Conservation (phyloP, 73 alveolate genomes). For the Paramecium primaurelia region DNA sequence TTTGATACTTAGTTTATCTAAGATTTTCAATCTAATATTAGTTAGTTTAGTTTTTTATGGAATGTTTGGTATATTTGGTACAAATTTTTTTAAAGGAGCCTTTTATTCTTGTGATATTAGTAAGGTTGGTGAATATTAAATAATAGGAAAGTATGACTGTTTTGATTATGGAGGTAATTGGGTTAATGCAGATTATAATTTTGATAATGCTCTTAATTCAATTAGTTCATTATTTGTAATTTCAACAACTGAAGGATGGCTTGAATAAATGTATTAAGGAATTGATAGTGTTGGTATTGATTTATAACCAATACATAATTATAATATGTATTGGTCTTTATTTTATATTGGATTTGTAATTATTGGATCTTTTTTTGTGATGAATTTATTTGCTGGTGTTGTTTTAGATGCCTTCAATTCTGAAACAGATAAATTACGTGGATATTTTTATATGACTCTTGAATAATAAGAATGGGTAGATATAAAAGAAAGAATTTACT, state of each 20-base stretch:
- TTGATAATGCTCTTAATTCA: conserved; percentile 71
- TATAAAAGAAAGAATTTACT: not conserved
- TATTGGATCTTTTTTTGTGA: conserved; percentile 64
- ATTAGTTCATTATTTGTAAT: conserved; percentile 69
- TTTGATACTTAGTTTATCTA: conserved; percentile 66
- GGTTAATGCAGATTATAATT: conserved; percentile 58
- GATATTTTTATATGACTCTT: conserved; percentile 40
- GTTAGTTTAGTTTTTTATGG: conserved; percentile 68
- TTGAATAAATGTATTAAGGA: conserved; percentile 59
- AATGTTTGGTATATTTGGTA: conserved; percentile 77
- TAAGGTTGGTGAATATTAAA: not conserved
- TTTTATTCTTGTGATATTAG: not conserved
- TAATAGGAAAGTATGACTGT: conserved; percentile 60
- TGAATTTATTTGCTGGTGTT: conserved; percentile 71
- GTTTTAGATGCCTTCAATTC: conserved; percentile 63
- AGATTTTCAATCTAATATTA: conserved; percentile 70
- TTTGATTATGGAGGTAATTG: conserved; percentile 52
- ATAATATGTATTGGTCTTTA: conserved; percentile 40
- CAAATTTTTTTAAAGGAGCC: conserved; percentile 73
- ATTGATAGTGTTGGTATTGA: conserved; percentile 63
- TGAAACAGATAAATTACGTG: conserved; percentile 62
- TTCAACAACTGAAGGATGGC: conserved; percentile 72
- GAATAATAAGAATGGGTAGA: conserved; percentile 64
- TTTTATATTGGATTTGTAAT: conserved; percentile 64
- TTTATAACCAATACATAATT: conserved; percentile 45